phyloP scores from a whole-genome alignment of 2,329 filamentous ascomycete species.

The Pyricularia grisea region DNA sequence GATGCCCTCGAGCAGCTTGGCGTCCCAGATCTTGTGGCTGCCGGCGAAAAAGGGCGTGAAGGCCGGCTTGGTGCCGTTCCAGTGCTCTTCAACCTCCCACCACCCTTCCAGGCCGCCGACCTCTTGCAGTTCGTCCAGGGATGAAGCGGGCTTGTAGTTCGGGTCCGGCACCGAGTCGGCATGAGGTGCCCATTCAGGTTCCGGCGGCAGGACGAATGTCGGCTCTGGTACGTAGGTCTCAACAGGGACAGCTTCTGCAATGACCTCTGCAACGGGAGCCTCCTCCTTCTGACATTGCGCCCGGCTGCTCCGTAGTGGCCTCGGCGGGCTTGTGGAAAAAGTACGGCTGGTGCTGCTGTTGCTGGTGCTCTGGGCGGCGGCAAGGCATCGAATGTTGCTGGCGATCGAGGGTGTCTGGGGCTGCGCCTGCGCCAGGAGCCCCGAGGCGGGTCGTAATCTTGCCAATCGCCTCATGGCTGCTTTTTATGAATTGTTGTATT shows the following conservation, averaged over 20 bases:
- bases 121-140: slow-evolving; percentile 33
- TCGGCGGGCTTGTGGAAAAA: slow-evolving; percentile 3
- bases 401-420: background rate
- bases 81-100: slow-evolving; percentile 46
- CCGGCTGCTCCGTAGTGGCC: background rate
- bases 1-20: slow-evolving; percentile 34
- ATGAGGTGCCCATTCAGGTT: slow-evolving; percentile 15
- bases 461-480: slow-evolving; percentile 31
- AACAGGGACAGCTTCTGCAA: background rate
- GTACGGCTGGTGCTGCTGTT: background rate
- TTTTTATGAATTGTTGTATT: slow-evolving; percentile 4
- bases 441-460: slow-evolving; percentile 17
- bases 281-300: slow-evolving; percentile 1
- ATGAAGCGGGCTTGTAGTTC: slow-evolving; percentile 36
- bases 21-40: slow-evolving; percentile 30
- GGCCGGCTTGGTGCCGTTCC: slow-evolving; percentile 32
- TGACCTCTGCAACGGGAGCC: background rate
- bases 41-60: slow-evolving; percentile 22
- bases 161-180: slow-evolving; percentile 21
- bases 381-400: background rate
- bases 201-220: slow-evolving; percentile 16
- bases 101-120: slow-evolving; percentile 37
- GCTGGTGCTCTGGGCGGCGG: background rate
- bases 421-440: background rate
- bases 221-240: slow-evolving; percentile 6